Percentiles rank a stretch among this genome's conserved stretches.
phyloP scores from a whole-genome alignment of 163 green algal species.

The Trebouxia gelatinosa region DNA sequence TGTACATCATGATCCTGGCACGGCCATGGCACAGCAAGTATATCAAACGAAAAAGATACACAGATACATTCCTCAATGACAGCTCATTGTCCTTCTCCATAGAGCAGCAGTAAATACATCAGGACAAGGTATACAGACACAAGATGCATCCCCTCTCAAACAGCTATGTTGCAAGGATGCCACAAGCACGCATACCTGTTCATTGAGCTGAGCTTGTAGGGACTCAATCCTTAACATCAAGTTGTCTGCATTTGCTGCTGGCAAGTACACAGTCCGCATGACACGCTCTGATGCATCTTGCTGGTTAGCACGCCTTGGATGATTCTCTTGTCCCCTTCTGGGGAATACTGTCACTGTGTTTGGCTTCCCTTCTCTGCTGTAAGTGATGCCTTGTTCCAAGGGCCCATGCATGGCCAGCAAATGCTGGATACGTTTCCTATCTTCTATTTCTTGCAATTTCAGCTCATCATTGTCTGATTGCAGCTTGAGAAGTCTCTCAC shows the following conservation, averaged over 20 bases:
- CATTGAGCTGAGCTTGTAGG: constrained; percentile 78
- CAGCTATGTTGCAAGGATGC: neutral
- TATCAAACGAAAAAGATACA: too few species aligned
- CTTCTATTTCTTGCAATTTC: constrained; percentile 75
- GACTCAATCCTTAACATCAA: constrained; percentile 76
- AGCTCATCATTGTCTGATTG: constrained; percentile 86
- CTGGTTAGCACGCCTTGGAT: neutral
- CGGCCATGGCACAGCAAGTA: too few species aligned
- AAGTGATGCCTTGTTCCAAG: constrained; percentile 62
- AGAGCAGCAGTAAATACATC: too few species aligned
- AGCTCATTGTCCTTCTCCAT: too few species aligned
- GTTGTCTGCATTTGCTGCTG: constrained; percentile 59
- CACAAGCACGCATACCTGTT: constrained; percentile 56
- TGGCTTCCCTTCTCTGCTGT: constrained; percentile 33
- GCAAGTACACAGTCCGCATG: constrained; percentile 69
- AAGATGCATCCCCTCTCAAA: too few species aligned
- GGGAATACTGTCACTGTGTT: constrained; percentile 17
- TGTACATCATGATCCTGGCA: too few species aligned
- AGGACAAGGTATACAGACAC: too few species aligned
- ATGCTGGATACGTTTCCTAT: constrained; percentile 75
- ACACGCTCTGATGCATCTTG: constrained; percentile 42
- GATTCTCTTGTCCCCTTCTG: neutral
- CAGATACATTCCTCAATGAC: too few species aligned
- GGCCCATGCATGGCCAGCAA: constrained; percentile 64
- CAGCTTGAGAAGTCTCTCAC: constrained; percentile 74